phyloP scores from a whole-genome alignment of 1,284 basidiomycete genomes.

The Ganoderma resinaceum region DNA sequence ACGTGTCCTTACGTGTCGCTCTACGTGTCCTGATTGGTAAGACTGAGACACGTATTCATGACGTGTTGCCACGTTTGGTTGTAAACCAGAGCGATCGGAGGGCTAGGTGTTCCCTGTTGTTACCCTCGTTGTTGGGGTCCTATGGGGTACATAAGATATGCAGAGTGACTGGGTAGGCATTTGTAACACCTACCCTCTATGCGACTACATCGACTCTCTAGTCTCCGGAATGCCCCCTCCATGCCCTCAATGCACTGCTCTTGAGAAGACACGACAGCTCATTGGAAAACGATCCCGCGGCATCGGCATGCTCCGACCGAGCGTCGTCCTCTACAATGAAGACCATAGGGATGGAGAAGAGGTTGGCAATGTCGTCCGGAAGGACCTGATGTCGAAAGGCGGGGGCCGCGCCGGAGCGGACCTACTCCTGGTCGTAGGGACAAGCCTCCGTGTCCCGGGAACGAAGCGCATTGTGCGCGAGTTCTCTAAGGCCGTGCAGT shows the following conservation, averaged over 20 bases:
- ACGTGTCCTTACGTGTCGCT: too few relatives aligned
- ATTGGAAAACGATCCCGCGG: conserved; percentile 85
- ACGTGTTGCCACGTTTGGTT: too few relatives aligned
- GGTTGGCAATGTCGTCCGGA: conserved; percentile 81
- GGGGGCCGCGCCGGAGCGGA: conserved; percentile 79
- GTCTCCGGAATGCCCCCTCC: conserved; percentile 68
- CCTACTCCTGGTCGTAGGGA: conserved; percentile 90
- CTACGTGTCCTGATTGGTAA: too few relatives aligned
- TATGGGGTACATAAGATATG: too few relatives aligned
- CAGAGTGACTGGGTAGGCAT: too few relatives aligned
- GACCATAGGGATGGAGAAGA: conserved; percentile 87
- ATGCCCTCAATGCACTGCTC: conserved; percentile 81
- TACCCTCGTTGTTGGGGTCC: too few relatives aligned
- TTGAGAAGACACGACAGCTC: conserved; percentile 74
- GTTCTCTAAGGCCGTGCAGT: conserved; percentile 83
- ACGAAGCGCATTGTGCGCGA: conserved; percentile 94
- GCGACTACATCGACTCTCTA: conserved; percentile 63
- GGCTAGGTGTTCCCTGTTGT: too few relatives aligned
- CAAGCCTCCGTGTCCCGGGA: conserved; percentile 89
- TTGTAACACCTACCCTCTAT: conserved; percentile 73
- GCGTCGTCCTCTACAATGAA: conserved; percentile 93
- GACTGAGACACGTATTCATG: too few relatives aligned
- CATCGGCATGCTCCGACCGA: conserved; percentile 84
- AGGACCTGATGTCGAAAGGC: conserved; percentile 75
- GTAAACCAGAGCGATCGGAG: too few relatives aligned